Evolutionary conservation across 2,329 filamentous ascomycete genomes (phyloP), one percentile per base, ranked within the genome.

Genomic region (Elsinoe perseae): DNA sequence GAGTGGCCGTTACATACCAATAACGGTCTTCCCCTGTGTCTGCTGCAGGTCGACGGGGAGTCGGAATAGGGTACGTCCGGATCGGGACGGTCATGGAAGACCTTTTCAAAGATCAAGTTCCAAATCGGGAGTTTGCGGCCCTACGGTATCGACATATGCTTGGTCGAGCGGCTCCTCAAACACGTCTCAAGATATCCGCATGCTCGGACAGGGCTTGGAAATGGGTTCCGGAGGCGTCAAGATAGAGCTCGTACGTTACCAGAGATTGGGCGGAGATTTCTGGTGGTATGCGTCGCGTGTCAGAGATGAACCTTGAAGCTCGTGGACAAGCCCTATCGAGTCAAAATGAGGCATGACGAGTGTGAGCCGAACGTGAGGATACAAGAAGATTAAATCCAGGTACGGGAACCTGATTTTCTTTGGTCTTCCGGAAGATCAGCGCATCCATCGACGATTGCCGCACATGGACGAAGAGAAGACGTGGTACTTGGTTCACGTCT

Each of bases 11-110:
- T 54, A 36, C 23, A 28, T 21, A 27, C 32, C 32, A 23, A 12
- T 12, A 56, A 56, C 53, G 53, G 53, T 27, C 27, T 56, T n/a
- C 53, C 40, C 53, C 53, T 56, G 52, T 42, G 53, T 56, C 53
- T 56, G 40, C 53, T 56, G 53, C 53, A 42, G 5, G 52, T 54
- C 52, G 36, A 34, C 20, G 9, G 52, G 38, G 46, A 12, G 23
- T 3, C 27, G 10, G 32, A 36, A 9, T 14, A 9, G 32, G 16
- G 30, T 9, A 42, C 14, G 36, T 52, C 48, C 48, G 28, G 43
- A 48, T 16, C 18, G 8, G 43, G 43, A 48, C 7, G 4, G 16
- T n/a, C 32, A 36, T 36, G 9, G 38, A 43, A 18, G 38, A 20
- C 44, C 28, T 27, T 50, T 50, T 25, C 25, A 32, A 27, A 50